Evolutionary conservation across 805 yeast species (phyloP).

Genomic region (Candida orba): DNA sequence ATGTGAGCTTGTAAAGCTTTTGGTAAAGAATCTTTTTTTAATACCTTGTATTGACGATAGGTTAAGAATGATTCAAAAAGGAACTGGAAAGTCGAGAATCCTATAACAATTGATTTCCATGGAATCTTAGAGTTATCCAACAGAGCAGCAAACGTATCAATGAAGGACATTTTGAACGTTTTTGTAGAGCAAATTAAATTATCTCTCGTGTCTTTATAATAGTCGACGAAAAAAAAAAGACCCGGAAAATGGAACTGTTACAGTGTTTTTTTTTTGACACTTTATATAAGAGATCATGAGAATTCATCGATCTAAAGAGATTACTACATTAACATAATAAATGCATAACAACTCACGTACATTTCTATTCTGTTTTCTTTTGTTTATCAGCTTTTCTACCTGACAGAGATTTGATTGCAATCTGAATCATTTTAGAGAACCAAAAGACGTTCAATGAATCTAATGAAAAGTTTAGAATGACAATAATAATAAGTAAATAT

Average conservation of each 20-base stretch:
- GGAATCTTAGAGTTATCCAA: slow-evolving; percentile 64
- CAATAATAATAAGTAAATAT: slow-evolving; percentile 41
- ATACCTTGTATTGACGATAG: slow-evolving; percentile 68
- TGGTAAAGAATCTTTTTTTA: slow-evolving; percentile 56
- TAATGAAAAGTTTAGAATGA: slow-evolving; percentile 54
- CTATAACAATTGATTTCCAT: slow-evolving; percentile 74
- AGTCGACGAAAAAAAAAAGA: neutral
- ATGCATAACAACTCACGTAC: neutral
- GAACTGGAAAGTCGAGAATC: slow-evolving; percentile 69
- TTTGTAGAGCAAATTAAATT: neutral
- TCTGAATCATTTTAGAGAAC: slow-evolving; percentile 79
- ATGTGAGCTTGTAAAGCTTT: slow-evolving; percentile 58
- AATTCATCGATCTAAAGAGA: too few species aligned
- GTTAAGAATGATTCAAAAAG: slow-evolving; percentile 67
- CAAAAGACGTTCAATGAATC: slow-evolving; percentile 70
- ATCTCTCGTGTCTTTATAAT: neutral
- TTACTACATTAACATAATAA: neutral
- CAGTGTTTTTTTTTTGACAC: too few species aligned
- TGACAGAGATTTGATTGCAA: slow-evolving; percentile 51
- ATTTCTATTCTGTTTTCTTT: neutral
- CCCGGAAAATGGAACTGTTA: too few species aligned
- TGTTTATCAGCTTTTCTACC: neutral
- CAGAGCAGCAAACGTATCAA: slow-evolving; percentile 36
- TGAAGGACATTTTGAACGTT: slow-evolving; percentile 17
- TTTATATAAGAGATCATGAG: too few species aligned